A percentile compares a stretch with the other conserved stretches of the same genome.
phyloP scores from a whole-genome alignment of 805 yeast genomes.

The Metschnikowia arizonensis region DNA sequence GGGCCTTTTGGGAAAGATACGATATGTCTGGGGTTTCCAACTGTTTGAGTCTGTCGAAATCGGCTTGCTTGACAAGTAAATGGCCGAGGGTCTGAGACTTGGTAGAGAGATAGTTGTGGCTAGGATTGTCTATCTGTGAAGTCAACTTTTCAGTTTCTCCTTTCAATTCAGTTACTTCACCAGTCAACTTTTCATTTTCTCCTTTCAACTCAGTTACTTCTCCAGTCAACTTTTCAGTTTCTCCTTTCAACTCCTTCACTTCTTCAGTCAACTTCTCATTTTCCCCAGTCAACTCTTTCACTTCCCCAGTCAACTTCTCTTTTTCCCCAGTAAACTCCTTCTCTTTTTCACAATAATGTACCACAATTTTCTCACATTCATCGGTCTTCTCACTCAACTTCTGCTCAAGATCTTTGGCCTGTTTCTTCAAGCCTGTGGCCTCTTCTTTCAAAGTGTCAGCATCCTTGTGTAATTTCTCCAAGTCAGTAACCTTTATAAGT shows the following conservation, averaged over 20 bases:
- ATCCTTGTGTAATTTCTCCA: background rate
- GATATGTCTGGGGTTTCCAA: constrained; percentile 6
- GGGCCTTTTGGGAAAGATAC: constrained; percentile 8
- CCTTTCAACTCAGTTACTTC: no score
- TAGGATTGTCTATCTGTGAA: background rate
- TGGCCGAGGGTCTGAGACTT: constrained; percentile 5
- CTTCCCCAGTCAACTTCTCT: background rate
- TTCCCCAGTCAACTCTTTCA: background rate
- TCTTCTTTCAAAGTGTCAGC: background rate
- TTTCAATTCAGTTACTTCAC: no score
- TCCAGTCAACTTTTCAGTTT: background rate
- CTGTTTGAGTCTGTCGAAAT: constrained; percentile 4
- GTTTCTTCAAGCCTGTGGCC: background rate
- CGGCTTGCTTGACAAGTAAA: constrained; percentile 3
- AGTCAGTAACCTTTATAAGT: background rate
- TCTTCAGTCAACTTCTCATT: background rate
- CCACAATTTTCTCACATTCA: background rate
- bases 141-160: background rate
- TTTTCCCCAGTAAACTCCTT: background rate
- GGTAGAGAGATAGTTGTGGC: background rate
- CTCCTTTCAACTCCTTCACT: background rate
- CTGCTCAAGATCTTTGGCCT: background rate
- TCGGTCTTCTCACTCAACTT: background rate
- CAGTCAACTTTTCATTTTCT: background rate
- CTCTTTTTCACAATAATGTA: background rate